Percentiles rank a stretch among this genome's conserved stretches.
phyloP scores from a whole-genome alignment of 768 basidiomycete species.

The Asterophora lycoperdoides region DNA sequence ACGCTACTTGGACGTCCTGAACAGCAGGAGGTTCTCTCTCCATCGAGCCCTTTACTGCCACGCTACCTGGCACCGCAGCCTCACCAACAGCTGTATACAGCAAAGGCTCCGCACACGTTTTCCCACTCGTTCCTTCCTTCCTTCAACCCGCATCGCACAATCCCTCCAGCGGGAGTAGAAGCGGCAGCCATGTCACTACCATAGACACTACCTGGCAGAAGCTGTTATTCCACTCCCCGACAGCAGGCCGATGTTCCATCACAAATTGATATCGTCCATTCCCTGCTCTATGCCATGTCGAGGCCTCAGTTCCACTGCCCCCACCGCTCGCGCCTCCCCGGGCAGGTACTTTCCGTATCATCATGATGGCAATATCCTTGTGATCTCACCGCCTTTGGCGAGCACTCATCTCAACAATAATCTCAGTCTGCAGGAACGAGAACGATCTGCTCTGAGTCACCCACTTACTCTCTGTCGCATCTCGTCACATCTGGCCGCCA shows the following conservation, averaged over 20 bases:
- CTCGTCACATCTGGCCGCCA: too few species aligned
- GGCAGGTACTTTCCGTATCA: too few species aligned
- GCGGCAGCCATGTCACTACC: not conserved
- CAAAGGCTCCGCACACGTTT: not conserved
- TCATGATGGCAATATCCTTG: too few species aligned
- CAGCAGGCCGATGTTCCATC: not conserved
- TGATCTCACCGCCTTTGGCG: too few species aligned
- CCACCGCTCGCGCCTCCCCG: too few species aligned
- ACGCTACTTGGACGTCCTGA: not conserved
- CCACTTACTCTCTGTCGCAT: too few species aligned
- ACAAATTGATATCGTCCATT: too few species aligned
- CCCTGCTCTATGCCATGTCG: too few species aligned
- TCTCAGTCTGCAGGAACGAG: too few species aligned
- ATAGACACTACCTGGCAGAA: not conserved
- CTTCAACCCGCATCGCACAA: not conserved
- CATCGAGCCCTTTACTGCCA: constrained; percentile 1
- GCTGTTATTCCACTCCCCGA: not conserved
- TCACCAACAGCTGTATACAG: not conserved
- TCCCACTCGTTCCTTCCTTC: not conserved
- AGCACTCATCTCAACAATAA: too few species aligned
- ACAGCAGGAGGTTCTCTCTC: not conserved
- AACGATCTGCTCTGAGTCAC: too few species aligned
- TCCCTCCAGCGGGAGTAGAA: not conserved
- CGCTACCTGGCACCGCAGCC: not conserved
- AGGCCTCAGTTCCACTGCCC: too few species aligned